Percentiles rank a stretch among this genome's conserved stretches.
Evolutionary conservation across 805 yeast genomes (phyloP).

Genomic region (Candida tibetensis): DNA sequence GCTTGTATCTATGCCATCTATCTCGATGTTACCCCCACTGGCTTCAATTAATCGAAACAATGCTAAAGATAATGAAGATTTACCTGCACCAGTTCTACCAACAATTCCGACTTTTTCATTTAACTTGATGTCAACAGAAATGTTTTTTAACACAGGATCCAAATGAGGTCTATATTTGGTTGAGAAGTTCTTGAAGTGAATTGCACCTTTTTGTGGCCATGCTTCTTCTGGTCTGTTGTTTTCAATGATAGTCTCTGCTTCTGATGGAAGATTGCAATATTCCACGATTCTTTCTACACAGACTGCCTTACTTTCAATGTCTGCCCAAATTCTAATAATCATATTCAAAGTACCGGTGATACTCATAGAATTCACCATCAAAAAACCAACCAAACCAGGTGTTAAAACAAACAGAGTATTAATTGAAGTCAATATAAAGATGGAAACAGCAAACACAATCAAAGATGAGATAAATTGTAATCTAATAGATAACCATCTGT

Average conservation of each 20-base stretch:
- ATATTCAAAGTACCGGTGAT: slow-evolving; percentile 30
- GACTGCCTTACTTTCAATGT: slow-evolving; percentile 32
- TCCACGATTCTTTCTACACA: slow-evolving; percentile 38
- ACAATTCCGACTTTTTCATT: slow-evolving; percentile 29
- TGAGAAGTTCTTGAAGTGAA: slow-evolving; percentile 22
- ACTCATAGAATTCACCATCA: slow-evolving; percentile 34
- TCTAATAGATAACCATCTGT: slow-evolving; percentile 39
- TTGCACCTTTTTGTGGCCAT: slow-evolving; percentile 25
- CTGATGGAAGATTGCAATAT: slow-evolving; percentile 29
- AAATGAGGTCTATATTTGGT: slow-evolving; percentile 24
- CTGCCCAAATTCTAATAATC: slow-evolving; percentile 34
- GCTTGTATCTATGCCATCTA: slow-evolving; percentile 23
- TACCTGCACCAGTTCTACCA: slow-evolving; percentile 32
- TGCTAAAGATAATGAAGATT: slow-evolving; percentile 27
- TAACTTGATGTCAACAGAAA: slow-evolving; percentile 20
- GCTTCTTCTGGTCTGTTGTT: slow-evolving; percentile 9
- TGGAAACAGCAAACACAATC: slow-evolving; percentile 28
- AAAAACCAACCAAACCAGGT: slow-evolving; percentile 37
- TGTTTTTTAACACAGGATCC: slow-evolving; percentile 25
- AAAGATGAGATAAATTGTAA: slow-evolving; percentile 35
- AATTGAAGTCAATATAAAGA: slow-evolving; percentile 26
- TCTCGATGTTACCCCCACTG: slow-evolving; percentile 21
- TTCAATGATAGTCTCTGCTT: slow-evolving; percentile 14
- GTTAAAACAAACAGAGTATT: slow-evolving; percentile 21
- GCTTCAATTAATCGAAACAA: slow-evolving; percentile 29